phyloP scores from a whole-genome alignment of 2,329 filamentous ascomycete species.

The Chaetomiaceae sp. region DNA sequence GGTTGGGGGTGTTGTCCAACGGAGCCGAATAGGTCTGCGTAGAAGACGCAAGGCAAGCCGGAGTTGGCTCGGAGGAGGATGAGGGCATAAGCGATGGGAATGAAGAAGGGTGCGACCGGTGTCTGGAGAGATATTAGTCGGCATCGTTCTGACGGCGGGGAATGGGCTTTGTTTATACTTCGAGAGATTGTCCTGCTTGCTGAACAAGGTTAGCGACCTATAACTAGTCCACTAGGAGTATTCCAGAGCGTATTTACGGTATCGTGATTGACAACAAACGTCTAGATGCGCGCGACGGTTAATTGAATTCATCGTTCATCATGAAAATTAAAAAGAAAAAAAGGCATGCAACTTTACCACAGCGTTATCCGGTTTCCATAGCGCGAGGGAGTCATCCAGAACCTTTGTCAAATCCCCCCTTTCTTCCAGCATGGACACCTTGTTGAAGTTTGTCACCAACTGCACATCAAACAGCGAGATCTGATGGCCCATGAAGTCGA shows the following conservation, averaged over 20 bases:
- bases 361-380: constrained; percentile 49
- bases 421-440: constrained; percentile 42
- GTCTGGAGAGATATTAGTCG: constrained; percentile 33
- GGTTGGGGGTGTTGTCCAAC: constrained; percentile 42
- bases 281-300: constrained; percentile 34
- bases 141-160: too few species aligned
- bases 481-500: constrained; percentile 52
- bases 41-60: constrained; percentile 66
- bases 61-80: constrained; percentile 57
- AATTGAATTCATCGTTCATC: not conserved
- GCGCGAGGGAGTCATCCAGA: constrained; percentile 54
- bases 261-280: constrained; percentile 65
- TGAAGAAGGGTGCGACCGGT: constrained; percentile 58
- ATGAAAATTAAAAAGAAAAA: too few species aligned
- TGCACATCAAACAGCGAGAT: constrained; percentile 61
- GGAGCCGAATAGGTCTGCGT: constrained; percentile 65
- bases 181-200: constrained; percentile 59
- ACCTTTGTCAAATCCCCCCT: constrained; percentile 46
- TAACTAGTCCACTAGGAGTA: too few species aligned
- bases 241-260: constrained; percentile 41
- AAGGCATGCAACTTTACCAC: constrained; percentile 42
- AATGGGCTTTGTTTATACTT: constrained; percentile 31
- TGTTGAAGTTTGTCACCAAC: constrained; percentile 61
- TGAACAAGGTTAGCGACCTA: too few species aligned
- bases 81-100: constrained; percentile 62